A percentile compares a stretch with the other conserved stretches of the same genome.
Evolutionary conservation across 1,139 yeast genomes (phyloP).

Genomic region (Geotrichum bryndzae): DNA sequence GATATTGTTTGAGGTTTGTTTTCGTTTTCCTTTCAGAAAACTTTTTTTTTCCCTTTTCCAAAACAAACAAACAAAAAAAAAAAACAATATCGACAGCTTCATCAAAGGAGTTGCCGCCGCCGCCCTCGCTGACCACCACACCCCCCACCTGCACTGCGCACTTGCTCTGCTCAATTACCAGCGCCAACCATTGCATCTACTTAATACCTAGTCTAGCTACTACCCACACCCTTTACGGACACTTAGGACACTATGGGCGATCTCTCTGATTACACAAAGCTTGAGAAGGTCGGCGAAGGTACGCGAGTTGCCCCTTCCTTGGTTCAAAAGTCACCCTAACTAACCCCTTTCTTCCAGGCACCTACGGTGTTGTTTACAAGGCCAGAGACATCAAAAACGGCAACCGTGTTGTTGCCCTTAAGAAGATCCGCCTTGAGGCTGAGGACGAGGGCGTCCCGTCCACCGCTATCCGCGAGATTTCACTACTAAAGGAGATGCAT

Average conservation of each 20-base stretch:
- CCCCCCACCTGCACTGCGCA: background rate
- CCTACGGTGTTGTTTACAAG: constrained; percentile 96
- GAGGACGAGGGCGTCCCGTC: constrained; percentile 99
- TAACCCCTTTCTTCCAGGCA: constrained; percentile 40
- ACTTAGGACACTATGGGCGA: constrained; percentile 58
- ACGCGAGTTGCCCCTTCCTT: constrained; percentile 22
- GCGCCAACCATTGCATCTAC: background rate
- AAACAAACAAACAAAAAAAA: background rate
- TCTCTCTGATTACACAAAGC: constrained; percentile 81
- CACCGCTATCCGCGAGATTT: constrained; percentile 94
- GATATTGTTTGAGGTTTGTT: background rate
- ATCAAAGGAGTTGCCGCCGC: background rate
- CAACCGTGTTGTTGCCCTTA: constrained; percentile 87
- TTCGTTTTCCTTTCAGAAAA: background rate
- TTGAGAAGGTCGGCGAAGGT: constrained; percentile 97
- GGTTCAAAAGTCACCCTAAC: background rate
- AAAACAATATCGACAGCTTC: background rate
- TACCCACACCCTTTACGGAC: background rate
- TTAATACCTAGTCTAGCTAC: background rate
- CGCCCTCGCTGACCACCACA: background rate
- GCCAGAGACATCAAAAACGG: constrained; percentile 86
- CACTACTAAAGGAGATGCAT: constrained; percentile 83
- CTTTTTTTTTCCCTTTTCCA: background rate
- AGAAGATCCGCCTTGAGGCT: constrained; percentile 89
- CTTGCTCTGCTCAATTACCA: background rate